A percentile compares a stretch with the other conserved stretches of the same genome.
phyloP scores from a whole-genome alignment of 169 alveolate species.

The Plasmodium falciparum region DNA sequence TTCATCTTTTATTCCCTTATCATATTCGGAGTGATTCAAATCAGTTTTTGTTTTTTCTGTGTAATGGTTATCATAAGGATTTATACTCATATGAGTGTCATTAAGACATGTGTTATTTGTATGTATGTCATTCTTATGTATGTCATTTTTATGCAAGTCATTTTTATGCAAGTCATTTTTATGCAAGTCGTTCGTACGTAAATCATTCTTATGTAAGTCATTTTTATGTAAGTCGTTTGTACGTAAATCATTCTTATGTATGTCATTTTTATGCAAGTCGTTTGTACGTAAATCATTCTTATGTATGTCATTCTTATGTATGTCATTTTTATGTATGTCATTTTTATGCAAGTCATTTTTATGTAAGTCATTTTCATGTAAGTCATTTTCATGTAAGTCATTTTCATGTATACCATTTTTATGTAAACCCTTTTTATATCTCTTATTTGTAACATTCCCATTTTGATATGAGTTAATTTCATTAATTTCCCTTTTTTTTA shows the following conservation, averaged over 20 bases:
- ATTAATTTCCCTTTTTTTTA: too few species aligned
- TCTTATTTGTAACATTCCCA: background rate
- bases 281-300: background rate
- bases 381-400: too few species aligned
- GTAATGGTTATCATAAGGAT: background rate
- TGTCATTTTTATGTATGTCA: too few species aligned
- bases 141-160: background rate
- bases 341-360: too few species aligned
- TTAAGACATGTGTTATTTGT: background rate
- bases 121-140: too few species aligned
- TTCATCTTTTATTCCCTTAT: too few species aligned
- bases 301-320: too few species aligned
- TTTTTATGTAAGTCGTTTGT: background rate
- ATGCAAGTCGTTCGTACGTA: too few species aligned
- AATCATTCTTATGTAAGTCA: background rate
- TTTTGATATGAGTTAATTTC: too few species aligned
- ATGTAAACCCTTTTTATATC: too few species aligned
- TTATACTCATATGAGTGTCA: background rate
- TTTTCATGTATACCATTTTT: background rate
- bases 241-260: background rate
- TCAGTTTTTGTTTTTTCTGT: constrained; percentile 3
- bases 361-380: too few species aligned
- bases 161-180: too few species aligned
- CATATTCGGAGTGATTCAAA: background rate
- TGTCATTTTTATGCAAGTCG: background rate